A percentile compares a stretch with the other conserved stretches of the same genome.
Conservation (phyloP, 805 yeast genomes). For the Maudiozyma bulderi region DNA sequence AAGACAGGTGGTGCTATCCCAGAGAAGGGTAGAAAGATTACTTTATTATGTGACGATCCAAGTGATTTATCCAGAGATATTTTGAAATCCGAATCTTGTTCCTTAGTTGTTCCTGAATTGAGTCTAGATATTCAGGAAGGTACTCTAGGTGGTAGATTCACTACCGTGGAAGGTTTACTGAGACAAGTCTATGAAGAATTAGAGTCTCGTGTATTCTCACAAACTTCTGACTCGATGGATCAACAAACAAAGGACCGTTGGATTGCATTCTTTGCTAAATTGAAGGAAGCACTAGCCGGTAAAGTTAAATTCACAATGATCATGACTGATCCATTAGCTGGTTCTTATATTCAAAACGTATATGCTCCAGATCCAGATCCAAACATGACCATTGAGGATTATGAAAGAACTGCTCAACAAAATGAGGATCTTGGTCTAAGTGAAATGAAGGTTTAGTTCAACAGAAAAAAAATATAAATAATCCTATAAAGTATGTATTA, state of each 20-base stretch:
- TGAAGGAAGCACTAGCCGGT: conserved; percentile 76
- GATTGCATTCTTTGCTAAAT: conserved; percentile 63
- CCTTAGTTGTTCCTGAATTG: conserved; percentile 76
- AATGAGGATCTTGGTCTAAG: conserved; percentile 85
- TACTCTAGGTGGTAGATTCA: conserved; percentile 95
- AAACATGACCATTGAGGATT: conserved; percentile 84
- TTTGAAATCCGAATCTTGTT: conserved; percentile 89
- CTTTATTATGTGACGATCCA: conserved; percentile 64
- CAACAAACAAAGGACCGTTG: conserved; percentile 68
- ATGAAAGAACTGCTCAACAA: conserved; percentile 78
- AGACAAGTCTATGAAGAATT: conserved; percentile 85
- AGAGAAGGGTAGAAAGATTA: conserved; percentile 64
- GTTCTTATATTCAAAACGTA: conserved; percentile 93
- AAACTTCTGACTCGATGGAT: conserved; percentile 89
- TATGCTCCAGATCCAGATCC: conserved; percentile 98
- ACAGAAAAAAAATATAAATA: background rate
- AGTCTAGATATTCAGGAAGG: conserved; percentile 89
- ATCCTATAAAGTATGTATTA: background rate
- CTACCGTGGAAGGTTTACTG: conserved; percentile 89
- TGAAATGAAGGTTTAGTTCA: conserved; percentile 30
- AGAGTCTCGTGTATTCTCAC: conserved; percentile 71
- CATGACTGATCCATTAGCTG: conserved; percentile 92
- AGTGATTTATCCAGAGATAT: conserved; percentile 91
- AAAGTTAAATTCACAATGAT: conserved; percentile 69
- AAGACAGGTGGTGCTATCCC: conserved; percentile 98